Evolutionary conservation across 2,329 filamentous ascomycete genomes (phyloP), one percentile per base, ranked within the genome.

Genomic region (Colletotrichum echinochloae): DNA sequence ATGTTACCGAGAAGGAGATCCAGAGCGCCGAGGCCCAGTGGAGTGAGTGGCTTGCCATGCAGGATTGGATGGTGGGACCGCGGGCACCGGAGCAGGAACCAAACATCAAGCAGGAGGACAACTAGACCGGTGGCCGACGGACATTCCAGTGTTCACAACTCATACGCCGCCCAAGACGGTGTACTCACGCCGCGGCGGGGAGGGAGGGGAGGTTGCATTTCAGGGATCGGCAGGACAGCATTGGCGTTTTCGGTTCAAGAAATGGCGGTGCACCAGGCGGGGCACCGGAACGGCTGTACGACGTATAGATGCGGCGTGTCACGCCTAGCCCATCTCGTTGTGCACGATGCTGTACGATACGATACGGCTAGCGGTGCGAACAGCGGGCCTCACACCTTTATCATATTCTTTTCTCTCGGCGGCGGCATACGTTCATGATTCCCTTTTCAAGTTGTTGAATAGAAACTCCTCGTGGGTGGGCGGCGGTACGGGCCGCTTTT

Each of bases 11-110:
- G 76, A 88, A 89, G 28, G 96, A 98, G 82, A 93, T 98, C 72
- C 88, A 93, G 72, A 88, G 85, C 18, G 95, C 95, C 0, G 95
- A 98, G 82, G 87, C 88, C 72, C 90, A 87, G 70, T 99, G 96
- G 96, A 97, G 94, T 78, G 91, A 95, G 76, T 98, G 95, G 95
- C 83, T 98, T 39, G 94, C 94, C 16, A 97, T 98, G 94, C 94
- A 97, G 80, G 95, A 98, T 80, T 98, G 95, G 95, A 97, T 97
- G 94, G 84, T 98, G n/a, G 95, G 95, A 2, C 92, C 93, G 1
- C 85, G 93, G 72, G 91, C 91, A 39, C 92, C 92, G 23, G 69
- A 71, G 11, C 54, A 60, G 54, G 63, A 49, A 60, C 48, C 60
- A 30, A 72, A 55, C 54, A 72, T 73, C 44, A 72, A 73, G 48